These are phyloP conservation scores for Chenopodium suecicum DNA, from an alignment of 148 eudicot species.

Conservation along the genomic window DNA sequence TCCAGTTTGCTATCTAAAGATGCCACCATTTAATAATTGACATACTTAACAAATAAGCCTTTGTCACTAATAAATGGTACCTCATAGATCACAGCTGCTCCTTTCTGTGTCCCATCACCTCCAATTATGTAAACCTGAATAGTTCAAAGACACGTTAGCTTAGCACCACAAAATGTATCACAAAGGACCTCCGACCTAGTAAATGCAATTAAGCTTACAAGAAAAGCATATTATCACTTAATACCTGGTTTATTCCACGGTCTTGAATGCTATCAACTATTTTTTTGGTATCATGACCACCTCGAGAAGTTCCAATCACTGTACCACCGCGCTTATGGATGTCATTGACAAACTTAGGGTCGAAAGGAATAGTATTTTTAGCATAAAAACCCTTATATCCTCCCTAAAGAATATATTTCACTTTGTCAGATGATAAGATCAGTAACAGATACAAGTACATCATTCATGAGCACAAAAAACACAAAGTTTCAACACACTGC, in stretches of 20 bases:
- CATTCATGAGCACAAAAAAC: neutral
- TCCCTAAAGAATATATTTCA: constrained; percentile 46
- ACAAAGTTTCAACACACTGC: neutral
- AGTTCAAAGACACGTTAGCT: constrained; percentile 12
- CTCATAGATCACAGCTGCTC: constrained; percentile 81
- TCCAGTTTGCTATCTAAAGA: neutral
- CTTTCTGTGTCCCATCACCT: constrained; percentile 93
- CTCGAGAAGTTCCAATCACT: constrained; percentile 82
- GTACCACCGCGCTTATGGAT: constrained; percentile 97
- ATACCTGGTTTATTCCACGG: constrained; percentile 87
- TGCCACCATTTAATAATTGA: neutral
- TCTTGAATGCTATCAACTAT: constrained; percentile 96
- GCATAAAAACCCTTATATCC: constrained; percentile 91
- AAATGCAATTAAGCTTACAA: neutral
- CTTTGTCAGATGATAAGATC: neutral
- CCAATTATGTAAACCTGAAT: constrained; percentile 85
- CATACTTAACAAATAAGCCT: neutral
- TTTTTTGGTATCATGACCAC: constrained; percentile 87
- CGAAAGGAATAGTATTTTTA: constrained; percentile 61
- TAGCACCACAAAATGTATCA: constrained; percentile 5
- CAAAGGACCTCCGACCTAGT: neutral
- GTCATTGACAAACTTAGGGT: constrained; percentile 76
- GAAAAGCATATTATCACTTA: neutral
- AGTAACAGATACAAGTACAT: neutral
- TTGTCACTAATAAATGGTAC: constrained; percentile 31